A percentile compares a stretch with the other conserved stretches of the same genome.
These are phyloP conservation scores for Trametes cingulata DNA, from an alignment of 768 basidiomycete genomes.

Conservation along the genomic window DNA sequence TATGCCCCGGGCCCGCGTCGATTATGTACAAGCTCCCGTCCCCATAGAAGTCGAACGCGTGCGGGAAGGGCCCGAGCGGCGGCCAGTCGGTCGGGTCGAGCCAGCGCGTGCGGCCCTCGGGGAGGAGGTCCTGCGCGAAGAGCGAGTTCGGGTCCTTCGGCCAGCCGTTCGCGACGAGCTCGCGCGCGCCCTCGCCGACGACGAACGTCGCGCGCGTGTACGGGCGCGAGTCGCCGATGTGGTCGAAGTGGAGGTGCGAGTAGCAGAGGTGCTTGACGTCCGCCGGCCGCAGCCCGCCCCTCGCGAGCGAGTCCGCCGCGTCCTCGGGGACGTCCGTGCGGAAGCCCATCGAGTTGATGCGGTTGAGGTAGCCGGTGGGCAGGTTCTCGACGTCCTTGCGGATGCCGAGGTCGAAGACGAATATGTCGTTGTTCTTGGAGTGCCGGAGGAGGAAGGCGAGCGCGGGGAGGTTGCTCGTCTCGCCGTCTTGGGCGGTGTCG, in stretches of 20 bases:
- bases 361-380: slow-evolving; percentile 1
- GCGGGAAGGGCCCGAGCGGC: slow-evolving; percentile 52
- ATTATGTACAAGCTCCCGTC: slow-evolving; percentile 61
- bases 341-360: slow-evolving; percentile 12
- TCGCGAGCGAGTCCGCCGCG: slow-evolving; percentile 49
- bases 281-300: slow-evolving; percentile 47
- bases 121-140: slow-evolving; percentile 25
- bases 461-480: slow-evolving; percentile 36
- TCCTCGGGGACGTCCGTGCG: slow-evolving; percentile 18
- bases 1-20: slow-evolving; percentile 53
- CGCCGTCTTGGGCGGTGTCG: slow-evolving; percentile 16
- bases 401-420: slow-evolving; percentile 57
- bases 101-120: slow-evolving; percentile 16
- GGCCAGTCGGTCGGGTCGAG: slow-evolving; percentile 35
- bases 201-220: slow-evolving; percentile 51
- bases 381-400: slow-evolving; percentile 40
- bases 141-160: slow-evolving; percentile 41
- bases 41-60: slow-evolving; percentile 52
- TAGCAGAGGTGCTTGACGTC: slow-evolving; percentile 48
- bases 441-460: slow-evolving; percentile 56
- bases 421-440: slow-evolving; percentile 34
- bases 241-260: slow-evolving; percentile 58
- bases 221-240: slow-evolving; percentile 46
- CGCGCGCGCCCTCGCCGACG: slow-evolving; percentile 44
- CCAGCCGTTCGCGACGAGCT: slow-evolving; percentile 42